Conservation (phyloP, 805 yeast genomes). For the Wickerhamiella occidentalis region DNA sequence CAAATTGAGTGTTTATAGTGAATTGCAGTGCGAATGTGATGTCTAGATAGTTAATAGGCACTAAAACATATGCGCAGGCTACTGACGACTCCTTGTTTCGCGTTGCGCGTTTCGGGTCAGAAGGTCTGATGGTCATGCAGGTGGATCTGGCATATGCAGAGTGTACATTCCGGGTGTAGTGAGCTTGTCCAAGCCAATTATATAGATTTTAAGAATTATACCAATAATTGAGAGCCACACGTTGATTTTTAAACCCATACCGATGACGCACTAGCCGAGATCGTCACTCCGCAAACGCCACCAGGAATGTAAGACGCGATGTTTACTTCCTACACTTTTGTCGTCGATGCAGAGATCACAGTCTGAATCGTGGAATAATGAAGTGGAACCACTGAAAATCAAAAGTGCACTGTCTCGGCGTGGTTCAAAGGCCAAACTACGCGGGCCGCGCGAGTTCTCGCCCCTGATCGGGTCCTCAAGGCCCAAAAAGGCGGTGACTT, state of each 20-base stretch:
- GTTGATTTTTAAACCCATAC: neutral
- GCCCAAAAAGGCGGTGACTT: slow-evolving; percentile 20
- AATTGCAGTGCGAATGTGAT: too few species aligned
- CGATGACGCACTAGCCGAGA: neutral
- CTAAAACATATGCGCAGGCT: too few species aligned
- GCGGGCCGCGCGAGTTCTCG: slow-evolving; percentile 20
- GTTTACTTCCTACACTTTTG: slow-evolving; percentile 3
- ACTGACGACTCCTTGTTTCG: neutral
- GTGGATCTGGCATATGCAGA: neutral
- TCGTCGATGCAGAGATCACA: slow-evolving; percentile 5
- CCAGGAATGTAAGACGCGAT: slow-evolving; percentile 9
- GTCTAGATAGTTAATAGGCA: too few species aligned
- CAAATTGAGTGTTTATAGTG: too few species aligned
- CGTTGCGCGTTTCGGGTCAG: neutral
- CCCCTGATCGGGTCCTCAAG: slow-evolving; percentile 14
- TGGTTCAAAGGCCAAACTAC: slow-evolving; percentile 19
- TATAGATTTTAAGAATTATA: neutral
- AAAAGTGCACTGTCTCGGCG: slow-evolving; percentile 23
- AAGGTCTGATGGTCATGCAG: neutral
- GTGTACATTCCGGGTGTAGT: slow-evolving; percentile 2
- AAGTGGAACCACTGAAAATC: slow-evolving; percentile 13
- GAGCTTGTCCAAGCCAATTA: neutral
- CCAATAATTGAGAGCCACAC: neutral
- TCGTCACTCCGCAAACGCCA: neutral
- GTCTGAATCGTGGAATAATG: slow-evolving; percentile 7